Evolutionary conservation across 2,329 filamentous ascomycete genomes (phyloP), one percentile per base, ranked within the genome.

Genomic region (Colletotrichum sp.): DNA sequence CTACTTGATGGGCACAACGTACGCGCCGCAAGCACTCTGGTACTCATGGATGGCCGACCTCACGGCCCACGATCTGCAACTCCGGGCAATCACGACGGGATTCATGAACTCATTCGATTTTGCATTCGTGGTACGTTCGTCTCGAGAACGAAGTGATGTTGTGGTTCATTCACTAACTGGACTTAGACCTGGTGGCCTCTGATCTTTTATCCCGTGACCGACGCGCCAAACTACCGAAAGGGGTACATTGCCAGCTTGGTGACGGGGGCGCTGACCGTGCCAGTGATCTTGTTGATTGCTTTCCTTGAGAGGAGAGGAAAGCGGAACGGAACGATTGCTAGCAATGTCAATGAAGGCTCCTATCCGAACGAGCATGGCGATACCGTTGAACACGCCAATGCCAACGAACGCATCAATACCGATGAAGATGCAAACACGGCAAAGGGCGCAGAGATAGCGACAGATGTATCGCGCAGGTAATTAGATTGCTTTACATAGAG

Each of bases 11-110:
- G 85, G 85, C 5, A 86, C 85, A 0, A 86, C 84, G 0, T 87
- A 84, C 67, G 85, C 85, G 3, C 85, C 85, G 1, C 85, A 87
- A 70, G 85, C 85, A 6, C 77, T 87, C 21, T 87, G 85, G 85
- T 86, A 86, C 74, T 83, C 83, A 0, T 87, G 85, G 85, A 85
- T 86, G 83, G 84, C 84, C 1, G 85, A 87, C 66, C 77, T 86
- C 9, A 84, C 82, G 9, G 78, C 80, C 5, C 82, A 84, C 33
- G 82, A 83, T 24, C 68, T 83, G 11, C 85, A 86, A 55, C 79
- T 86, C 4, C 80, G 85, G 1, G 85, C 85, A 3, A 85, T 86
- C 58, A 85, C 85, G 4, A 86, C 85, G 0, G 84, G 84, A 0
- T 85, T 84, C 62, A 85, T 85, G 83, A 85, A 85, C 70, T 84